Percentiles rank a stretch among this genome's conserved stretches.
Conservation (phyloP, 768 basidiomycete species). For the Tylopilus felleus region DNA sequence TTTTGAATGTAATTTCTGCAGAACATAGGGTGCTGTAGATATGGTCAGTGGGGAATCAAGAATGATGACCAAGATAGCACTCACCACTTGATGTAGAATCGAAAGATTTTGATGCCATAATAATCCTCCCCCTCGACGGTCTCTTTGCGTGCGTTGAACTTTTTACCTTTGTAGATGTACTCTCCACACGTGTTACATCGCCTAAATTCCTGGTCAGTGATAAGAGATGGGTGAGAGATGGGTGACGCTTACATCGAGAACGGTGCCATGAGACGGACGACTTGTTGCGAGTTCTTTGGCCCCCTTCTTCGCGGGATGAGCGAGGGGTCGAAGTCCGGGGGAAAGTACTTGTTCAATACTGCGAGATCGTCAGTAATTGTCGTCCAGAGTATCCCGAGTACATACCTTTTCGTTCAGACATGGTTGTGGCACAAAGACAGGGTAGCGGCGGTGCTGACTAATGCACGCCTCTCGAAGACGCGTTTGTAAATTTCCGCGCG, state of each 20-base stretch:
- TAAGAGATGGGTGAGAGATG: not conserved
- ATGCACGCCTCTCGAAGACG: conserved; percentile 19
- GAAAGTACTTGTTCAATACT: conserved; percentile 96
- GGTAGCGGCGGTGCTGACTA: conserved; percentile 29
- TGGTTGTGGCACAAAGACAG: conserved; percentile 31
- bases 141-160: conserved; percentile 99
- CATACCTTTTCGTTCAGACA: conserved; percentile 84
- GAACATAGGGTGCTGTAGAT: conserved; percentile 81
- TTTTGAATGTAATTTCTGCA: conserved; percentile 99
- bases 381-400: not conserved
- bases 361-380: conserved; percentile 4
- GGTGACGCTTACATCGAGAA: conserved; percentile 80
- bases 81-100: conserved; percentile 90
- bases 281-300: conserved; percentile 93
- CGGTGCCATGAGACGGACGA: conserved; percentile 98
- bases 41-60: conserved; percentile 11
- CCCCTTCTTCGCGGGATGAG: conserved; percentile 89
- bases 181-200: conserved; percentile 95
- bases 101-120: conserved; percentile 95
- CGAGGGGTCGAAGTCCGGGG: conserved; percentile 97
- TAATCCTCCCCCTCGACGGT: conserved; percentile 97
- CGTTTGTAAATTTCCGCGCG: conserved; percentile 35
- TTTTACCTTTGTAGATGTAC: conserved; percentile 99
- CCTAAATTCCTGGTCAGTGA: conserved; percentile 41
- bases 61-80: conserved; percentile 23